Percentiles rank a stretch among this genome's conserved stretches.
Conservation (phyloP, 139 green algal genomes). For the Auxenochlorella pyrenoidosa region DNA sequence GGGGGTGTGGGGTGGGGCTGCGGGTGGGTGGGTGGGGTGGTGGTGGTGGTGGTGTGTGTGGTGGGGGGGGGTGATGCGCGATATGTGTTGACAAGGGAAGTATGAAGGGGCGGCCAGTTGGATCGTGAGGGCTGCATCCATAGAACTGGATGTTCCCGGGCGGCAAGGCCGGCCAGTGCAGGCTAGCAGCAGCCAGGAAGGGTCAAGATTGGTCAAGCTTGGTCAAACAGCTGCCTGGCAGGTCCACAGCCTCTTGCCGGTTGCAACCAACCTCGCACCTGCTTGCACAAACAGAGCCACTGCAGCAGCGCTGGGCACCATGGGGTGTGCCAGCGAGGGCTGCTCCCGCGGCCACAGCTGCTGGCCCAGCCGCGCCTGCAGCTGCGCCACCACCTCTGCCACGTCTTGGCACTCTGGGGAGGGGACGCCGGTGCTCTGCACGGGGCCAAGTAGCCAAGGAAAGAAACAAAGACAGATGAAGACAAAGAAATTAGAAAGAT, state of each 20-base stretch:
- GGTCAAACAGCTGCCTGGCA: no score
- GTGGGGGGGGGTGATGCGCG: not conserved
- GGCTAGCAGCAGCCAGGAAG: not conserved
- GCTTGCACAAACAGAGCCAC: conserved; percentile 62
- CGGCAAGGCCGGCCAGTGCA: not conserved
- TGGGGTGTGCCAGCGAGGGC: conserved; percentile 41
- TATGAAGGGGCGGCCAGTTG: no score
- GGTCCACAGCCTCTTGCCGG: not conserved
- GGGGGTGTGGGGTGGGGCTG: not conserved
- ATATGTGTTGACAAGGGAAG: no score
- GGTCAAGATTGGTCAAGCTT: no score
- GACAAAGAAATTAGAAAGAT: not conserved
- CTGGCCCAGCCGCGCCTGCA: conserved; percentile 81
- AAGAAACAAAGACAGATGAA: no score
- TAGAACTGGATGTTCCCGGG: not conserved
- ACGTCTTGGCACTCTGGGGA: conserved; percentile 53
- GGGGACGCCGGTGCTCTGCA: not conserved
- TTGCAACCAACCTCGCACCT: not conserved
- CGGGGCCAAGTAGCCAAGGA: not conserved
- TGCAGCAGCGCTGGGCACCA: conserved; percentile 42
- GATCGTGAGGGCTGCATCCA: not conserved
- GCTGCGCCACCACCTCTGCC: conserved; percentile 72
- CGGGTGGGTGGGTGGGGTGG: no score
- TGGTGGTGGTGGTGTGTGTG: no score
- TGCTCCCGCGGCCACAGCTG: conserved; percentile 84